Base-by-base conservation (phyloP, 495 filamentous ascomycete species). In the Penicillium macrosclerotiorum region DNA sequence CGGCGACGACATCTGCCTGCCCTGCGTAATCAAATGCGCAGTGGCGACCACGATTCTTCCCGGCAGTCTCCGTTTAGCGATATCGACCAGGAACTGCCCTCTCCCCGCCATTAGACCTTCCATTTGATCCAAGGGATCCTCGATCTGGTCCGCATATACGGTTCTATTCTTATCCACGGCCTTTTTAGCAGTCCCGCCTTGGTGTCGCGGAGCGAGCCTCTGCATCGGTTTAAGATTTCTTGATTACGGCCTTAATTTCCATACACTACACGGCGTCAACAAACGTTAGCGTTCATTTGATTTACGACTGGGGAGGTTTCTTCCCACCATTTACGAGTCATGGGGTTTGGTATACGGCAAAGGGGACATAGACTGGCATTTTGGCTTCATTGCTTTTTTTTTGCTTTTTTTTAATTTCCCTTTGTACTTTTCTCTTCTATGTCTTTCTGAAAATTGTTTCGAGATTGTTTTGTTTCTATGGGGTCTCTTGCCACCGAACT, bases 1-100 rank as follows among this genome's bases (percentile, higher is more conserved):
- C 78, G 90, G 40, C 76, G 90, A 34, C 81, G 90, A 31, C 83
- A 89, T 49, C 65, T 91, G n/a, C 88, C 88, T 13, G 68, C 67
- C 16, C 68, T 89, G 44, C 73, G 82, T 19, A 82, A 79, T 36
- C 75, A 79, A 42, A 68, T 72, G 60, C 72, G 72, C 14, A 69
- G 57, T 20, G 66, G 64, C 8, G 64, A 56, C 26, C 31, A 56
- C n/a, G 68, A 71, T 25, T 49, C 63, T 24, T 59, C 59, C 27
- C 51, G 68, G 37, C 63, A 71, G 26, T 75, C 71, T 17, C 71
- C 71, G 8, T 63, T 71, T 16, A 75, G 71, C 49, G 71, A 75
- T 38, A 51, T 66, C 24, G 71, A 74, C 27, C 57, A 62, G 8
- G 65, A 70, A 26, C 53, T 68, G 29, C 52, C 60, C 2, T 69